Evolutionary conservation across 257 asterid genomes (phyloP).

Genomic region (Vinca minor): DNA sequence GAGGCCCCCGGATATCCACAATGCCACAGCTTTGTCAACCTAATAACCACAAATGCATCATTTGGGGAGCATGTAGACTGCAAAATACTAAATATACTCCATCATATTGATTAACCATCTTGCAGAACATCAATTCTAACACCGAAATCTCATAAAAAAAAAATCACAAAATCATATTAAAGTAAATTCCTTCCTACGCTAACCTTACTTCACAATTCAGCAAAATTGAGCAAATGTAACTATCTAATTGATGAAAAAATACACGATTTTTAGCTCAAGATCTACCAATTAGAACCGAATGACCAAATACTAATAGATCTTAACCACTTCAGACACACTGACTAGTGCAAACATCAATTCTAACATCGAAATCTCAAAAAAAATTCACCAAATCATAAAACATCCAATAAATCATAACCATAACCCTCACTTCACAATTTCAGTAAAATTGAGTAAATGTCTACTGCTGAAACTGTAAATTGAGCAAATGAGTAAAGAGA

Average conservation of each 20-base stretch:
- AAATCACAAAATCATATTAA: too few species aligned
- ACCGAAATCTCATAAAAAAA: too few species aligned
- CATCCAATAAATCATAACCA: neutral
- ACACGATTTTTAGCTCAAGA: constrained; percentile 3
- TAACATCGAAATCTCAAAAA: neutral
- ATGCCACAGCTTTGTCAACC: too few species aligned
- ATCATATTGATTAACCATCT: too few species aligned
- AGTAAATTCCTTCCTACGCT: too few species aligned
- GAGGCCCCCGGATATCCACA: neutral
- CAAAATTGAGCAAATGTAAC: too few species aligned
- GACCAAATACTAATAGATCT: neutral
- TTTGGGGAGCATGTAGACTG: too few species aligned
- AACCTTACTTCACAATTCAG: too few species aligned
- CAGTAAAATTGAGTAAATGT: neutral
- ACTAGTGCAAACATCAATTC: neutral
- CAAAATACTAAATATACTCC: too few species aligned
- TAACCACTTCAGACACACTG: neutral
- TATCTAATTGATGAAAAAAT: neutral
- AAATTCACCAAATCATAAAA: neutral
- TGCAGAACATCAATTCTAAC: too few species aligned
- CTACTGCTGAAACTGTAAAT: too few species aligned
- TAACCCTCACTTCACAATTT: neutral
- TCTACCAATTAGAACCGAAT: constrained; percentile 3
- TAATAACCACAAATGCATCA: too few species aligned
- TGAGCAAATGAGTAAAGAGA: neutral